These are phyloP conservation scores for Chenopodium album DNA, from an alignment of 148 eudicot species.

Conservation along the genomic window DNA sequence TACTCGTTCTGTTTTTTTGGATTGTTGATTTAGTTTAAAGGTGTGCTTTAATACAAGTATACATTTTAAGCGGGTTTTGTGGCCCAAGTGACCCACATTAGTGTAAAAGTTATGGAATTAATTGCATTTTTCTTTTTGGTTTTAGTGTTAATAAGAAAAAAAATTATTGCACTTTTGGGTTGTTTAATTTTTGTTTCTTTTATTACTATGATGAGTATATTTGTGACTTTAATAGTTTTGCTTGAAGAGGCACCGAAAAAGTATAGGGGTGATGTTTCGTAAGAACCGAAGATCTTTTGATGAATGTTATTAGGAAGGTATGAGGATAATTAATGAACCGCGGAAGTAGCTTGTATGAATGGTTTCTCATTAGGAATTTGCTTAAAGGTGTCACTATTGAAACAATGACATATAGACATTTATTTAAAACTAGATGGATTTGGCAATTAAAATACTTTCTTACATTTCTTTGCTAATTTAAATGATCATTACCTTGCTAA, in stretches of 20 bases:
- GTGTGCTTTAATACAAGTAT: slow-evolving; percentile 12
- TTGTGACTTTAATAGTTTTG: not conserved
- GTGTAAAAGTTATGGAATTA: slow-evolving; percentile 28
- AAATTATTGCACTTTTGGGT: slow-evolving; percentile 17
- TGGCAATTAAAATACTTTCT: not conserved
- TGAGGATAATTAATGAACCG: not conserved
- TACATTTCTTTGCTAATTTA: not conserved
- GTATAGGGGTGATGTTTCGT: not conserved
- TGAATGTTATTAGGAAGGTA: not conserved
- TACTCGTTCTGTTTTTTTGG: not conserved
- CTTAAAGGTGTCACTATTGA: not conserved
- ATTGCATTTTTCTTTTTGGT: slow-evolving; percentile 16
- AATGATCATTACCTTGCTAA: not conserved
- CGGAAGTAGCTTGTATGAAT: slow-evolving; percentile 9
- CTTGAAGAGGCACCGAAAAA: not conserved
- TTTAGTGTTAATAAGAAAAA: slow-evolving; percentile 1
- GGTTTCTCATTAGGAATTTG: not conserved
- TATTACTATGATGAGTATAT: not conserved
- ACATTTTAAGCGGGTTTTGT: slow-evolving; percentile 11
- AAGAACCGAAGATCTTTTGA: not conserved
- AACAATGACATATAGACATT: not conserved
- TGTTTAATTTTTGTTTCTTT: slow-evolving; percentile 5
- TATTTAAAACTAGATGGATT: not conserved
- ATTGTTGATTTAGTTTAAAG: slow-evolving; percentile 15
- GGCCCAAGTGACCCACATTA: slow-evolving; percentile 43